A percentile compares a stretch with the other conserved stretches of the same genome.
phyloP scores from a whole-genome alignment of 257 asterid species.

The Buddleja alternifolia region DNA sequence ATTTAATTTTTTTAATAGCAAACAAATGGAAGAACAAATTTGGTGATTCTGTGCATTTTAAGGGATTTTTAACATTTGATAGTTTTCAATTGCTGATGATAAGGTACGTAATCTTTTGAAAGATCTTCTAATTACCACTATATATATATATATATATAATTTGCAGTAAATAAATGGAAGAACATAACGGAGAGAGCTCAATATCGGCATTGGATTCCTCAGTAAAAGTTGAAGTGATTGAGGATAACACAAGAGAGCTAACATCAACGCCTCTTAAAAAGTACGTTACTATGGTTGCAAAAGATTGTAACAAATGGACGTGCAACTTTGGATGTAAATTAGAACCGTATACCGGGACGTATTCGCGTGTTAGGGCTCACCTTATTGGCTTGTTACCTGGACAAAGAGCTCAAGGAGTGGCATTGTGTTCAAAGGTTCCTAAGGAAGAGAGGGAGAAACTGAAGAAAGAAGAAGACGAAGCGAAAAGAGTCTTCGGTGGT shows the following conservation, averaged over 20 bases:
- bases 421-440: conserved; percentile 9
- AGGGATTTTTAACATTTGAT: too few relatives aligned
- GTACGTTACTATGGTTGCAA: not conserved
- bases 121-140: too few relatives aligned
- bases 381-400: conserved; percentile 1
- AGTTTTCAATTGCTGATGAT: too few relatives aligned
- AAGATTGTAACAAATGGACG: conserved; percentile 11
- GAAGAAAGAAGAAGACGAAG: conserved; percentile 23
- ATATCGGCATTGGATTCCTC: not conserved
- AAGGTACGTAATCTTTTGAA: too few relatives aligned
- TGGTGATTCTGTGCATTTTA: too few relatives aligned
- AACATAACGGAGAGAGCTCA: not conserved
- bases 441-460: not conserved
- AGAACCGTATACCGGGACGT: conserved; percentile 8
- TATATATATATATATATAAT: too few relatives aligned
- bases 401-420: conserved; percentile 13
- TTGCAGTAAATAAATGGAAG: not conserved
- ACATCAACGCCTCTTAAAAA: not conserved
- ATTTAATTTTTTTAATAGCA: too few relatives aligned
- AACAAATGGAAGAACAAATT: too few relatives aligned
- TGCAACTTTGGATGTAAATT: conserved; percentile 22
- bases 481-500: conserved; percentile 15
- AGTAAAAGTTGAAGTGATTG: not conserved
- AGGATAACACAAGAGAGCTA: not conserved
- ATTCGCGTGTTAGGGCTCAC: conserved; percentile 18